Base-by-base conservation (phyloP, 2,329 filamentous ascomycete species). In the Penicillium sp. region DNA sequence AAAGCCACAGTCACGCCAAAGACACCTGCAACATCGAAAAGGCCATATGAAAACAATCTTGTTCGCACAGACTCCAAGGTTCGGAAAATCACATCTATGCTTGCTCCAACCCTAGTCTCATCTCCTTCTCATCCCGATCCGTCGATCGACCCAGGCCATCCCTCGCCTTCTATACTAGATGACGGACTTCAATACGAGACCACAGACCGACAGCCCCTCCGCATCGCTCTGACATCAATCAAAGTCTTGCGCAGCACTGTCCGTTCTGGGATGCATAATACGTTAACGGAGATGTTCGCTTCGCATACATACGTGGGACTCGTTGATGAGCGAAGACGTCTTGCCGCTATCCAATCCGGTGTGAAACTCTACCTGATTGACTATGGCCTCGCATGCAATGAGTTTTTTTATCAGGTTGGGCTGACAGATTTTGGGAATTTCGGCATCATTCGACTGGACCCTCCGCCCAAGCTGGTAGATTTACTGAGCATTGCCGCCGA, bases 381-480 rank as follows among this genome's bases (percentile, higher is more conserved):
- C 65, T 98, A 98, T 59, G 93, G 89, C 8, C 82, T 91, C 61
- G 72, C 86, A 1, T 86, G 81, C 62, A 86, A 82, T 47, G 91
- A 97, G 56, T 94, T 91, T 63, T 94, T 97, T 64, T 98, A 98
- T 69, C 93, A 98, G 67, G 71, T 97, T 14, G 91, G 89, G 0
- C 77, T 98, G 23, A 94, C 89, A 0, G 89, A 98, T 59, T 98
- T 98, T 67, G 88, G 86, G 2, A 98, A 98, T 62, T 96, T 95
- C 58, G 93, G 93, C 2, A 67, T 75, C 15, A 89, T 98, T 43
- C 81, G 79, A 8, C 88, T 98, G 56, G 79, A 81, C 33, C 86
- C 88, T 2, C 78, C 88, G 0, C 76, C 96, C 1, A 74, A 81
- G 42, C 69, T 98, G 4, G 70, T 74, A 4, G 80, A 86, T 41